Base-by-base conservation (phyloP, 2,329 filamentous ascomycete genomes). In the Phialemoniopsis sp. region DNA sequence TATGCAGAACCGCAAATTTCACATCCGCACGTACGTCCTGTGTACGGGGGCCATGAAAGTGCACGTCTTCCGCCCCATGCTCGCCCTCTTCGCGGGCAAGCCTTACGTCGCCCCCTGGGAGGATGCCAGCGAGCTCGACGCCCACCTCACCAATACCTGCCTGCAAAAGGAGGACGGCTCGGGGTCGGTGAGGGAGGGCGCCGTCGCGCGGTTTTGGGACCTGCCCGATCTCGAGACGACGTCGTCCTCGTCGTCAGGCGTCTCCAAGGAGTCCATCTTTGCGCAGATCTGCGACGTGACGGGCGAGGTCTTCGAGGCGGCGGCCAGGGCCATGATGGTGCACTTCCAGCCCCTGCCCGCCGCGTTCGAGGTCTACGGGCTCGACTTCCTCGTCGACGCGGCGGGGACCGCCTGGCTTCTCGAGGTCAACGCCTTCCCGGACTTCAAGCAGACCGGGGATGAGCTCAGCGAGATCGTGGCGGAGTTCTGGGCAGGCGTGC, bases 381-480 rank as follows among this genome's bases (percentile, higher is more conserved):
- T 97, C 32, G 93, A 98, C 59, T 98, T 93, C 57, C 61, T 98
- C 53, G 82, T 96, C 9, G 87, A 89, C 53, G 72, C 58, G 1
- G 53, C 59, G 8, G 82, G 80, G 0, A 71, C 55, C 4, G 77
- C 80, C 4, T 96, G 82, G 80, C 59, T 98, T 54, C 67, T 98
- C 41, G 93, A 98, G 67, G 78, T 95, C 26, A 98, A 98, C 67
- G 88, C 91, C 1, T 98, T 95, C 63, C 93, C 93, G 9, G 93
- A 98, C 66, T 97, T 97, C 57, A 82, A 78, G 55, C 91, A 97
- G 76, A 95, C 89, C 13, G 93, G 93, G 1, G 73, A 75, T 8
- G 83, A 86, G 41, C 63, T 95, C 47, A 79, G 74, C 56, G 76
- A 67, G 0, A 62, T 97, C 31, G 83, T 98, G 17, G 76, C 70